Conservation (phyloP, 1,139 yeast genomes). For the Schwanniomyces etchellsii region DNA sequence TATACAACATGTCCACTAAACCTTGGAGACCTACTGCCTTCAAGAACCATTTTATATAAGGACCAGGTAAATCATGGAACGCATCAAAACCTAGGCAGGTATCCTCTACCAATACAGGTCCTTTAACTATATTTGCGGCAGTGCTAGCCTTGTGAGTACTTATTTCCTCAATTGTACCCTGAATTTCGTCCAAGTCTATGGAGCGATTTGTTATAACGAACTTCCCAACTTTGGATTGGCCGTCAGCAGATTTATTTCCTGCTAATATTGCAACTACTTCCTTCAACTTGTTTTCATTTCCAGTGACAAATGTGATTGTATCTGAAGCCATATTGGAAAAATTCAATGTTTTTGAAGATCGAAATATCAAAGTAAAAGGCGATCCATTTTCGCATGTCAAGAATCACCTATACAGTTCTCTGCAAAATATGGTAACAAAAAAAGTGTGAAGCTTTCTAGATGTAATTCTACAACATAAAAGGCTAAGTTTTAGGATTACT, state of each 20-base stretch:
- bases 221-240: constrained; percentile 40
- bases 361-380: too few species aligned
- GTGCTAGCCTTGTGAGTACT: constrained; percentile 73
- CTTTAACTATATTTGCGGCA: constrained; percentile 58
- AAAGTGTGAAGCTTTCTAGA: too few species aligned
- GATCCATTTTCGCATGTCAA: too few species aligned
- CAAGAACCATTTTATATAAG: constrained; percentile 85
- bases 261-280: constrained; percentile 77
- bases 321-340: constrained; percentile 2
- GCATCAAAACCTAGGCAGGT: constrained; percentile 86
- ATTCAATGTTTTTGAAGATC: too few species aligned
- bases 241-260: constrained; percentile 16
- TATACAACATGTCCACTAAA: constrained; percentile 67
- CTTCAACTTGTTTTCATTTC: constrained; percentile 79
- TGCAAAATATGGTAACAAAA: too few species aligned
- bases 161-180: constrained; percentile 81
- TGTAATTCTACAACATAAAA: too few species aligned
- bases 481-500: too few species aligned
- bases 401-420: too few species aligned
- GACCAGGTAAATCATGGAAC: constrained; percentile 83
- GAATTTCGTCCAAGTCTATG: constrained; percentile 83
- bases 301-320: constrained; percentile 67
- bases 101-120: constrained; percentile 92
- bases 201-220: constrained; percentile 52
- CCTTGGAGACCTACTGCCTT: constrained; percentile 67